phyloP scores from a whole-genome alignment of 2,329 filamentous ascomycete genomes.

The Monilinia fructigena region DNA sequence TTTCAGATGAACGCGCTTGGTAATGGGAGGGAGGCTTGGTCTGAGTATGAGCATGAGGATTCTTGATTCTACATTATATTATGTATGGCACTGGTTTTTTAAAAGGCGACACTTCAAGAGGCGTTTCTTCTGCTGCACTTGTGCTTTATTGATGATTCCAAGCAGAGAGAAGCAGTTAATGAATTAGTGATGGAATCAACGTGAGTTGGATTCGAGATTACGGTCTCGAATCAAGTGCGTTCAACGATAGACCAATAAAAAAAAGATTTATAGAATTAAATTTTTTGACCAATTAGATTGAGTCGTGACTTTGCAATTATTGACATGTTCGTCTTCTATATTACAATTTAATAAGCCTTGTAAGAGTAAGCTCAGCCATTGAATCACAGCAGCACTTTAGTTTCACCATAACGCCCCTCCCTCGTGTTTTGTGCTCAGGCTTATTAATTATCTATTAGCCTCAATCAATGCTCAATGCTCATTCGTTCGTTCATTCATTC shows the following conservation, averaged over 20 bases:
- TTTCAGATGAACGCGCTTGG: slow-evolving; percentile 1
- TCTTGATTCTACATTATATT: slow-evolving; percentile 1
- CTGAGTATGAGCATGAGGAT: neutral
- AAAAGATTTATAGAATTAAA: neutral
- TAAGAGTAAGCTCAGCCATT: neutral
- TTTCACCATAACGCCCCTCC: neutral
- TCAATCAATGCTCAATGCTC: no score
- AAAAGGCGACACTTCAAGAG: neutral
- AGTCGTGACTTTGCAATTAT: neutral
- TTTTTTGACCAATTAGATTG: neutral
- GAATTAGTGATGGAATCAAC: neutral
- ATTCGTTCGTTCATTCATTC: no score
- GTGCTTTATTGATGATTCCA: neutral
- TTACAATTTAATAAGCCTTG: neutral
- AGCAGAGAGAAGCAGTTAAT: neutral
- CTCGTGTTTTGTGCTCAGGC: neutral
- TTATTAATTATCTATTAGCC: no score
- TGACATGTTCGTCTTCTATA: neutral
- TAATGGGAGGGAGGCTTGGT: neutral
- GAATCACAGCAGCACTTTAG: neutral
- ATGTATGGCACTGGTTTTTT: neutral
- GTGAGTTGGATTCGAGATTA: neutral
- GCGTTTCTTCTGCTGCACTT: slow-evolving; percentile 2
- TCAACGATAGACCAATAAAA: neutral
- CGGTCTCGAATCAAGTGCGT: neutral